Evolutionary conservation across 805 yeast species (phyloP), one percentile per base, ranked within the genome.

Genomic region (Candida xyloterini): DNA sequence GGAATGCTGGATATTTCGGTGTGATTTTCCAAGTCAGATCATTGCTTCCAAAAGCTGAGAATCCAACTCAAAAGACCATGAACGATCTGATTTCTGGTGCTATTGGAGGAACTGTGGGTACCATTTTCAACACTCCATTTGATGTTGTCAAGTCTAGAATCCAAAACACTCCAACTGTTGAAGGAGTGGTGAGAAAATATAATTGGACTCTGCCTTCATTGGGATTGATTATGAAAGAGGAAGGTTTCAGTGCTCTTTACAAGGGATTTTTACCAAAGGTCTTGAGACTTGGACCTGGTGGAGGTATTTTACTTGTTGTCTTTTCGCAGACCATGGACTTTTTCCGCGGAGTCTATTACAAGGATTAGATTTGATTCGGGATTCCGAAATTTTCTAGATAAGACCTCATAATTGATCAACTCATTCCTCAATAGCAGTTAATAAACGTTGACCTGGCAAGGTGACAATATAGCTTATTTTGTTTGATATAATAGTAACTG

Each of bases 1-100:
- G 99, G 99, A 93, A 93, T 67, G 96, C 96, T 32, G 98, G 98
- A 44, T 93, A 93, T 70, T 93, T 93, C 62, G 99, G 99, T 49
- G 78, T 84, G 53, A 93, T 93, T 55, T 85, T 80, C 78, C 95
- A 88, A 69, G 81, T 88, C 41, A 79, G 95, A 64, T 56, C 70
- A 7, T 52, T 87, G 47, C 71, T 93, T 67, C 98, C 98, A 53
- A 70, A 74, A 62, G 86, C 96, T 30, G 74, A 78, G 46, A 74
- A 71, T 42, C 68, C 82, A 25, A 67, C 84, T 30, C 84, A 84
- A 59, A 81, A 88, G 70, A 87, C 95, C 33, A 64, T 81, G 45
- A 86, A 89, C 59, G 97, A 93, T 63, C 73, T 93, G 64, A 69
- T 88, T 43, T 87, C 95, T 47, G 99, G 99, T 67, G 73, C 93